Percentiles rank a stretch among this genome's conserved stretches.
Conservation (phyloP, 768 basidiomycete species). For the Leccinum ochraceum region DNA sequence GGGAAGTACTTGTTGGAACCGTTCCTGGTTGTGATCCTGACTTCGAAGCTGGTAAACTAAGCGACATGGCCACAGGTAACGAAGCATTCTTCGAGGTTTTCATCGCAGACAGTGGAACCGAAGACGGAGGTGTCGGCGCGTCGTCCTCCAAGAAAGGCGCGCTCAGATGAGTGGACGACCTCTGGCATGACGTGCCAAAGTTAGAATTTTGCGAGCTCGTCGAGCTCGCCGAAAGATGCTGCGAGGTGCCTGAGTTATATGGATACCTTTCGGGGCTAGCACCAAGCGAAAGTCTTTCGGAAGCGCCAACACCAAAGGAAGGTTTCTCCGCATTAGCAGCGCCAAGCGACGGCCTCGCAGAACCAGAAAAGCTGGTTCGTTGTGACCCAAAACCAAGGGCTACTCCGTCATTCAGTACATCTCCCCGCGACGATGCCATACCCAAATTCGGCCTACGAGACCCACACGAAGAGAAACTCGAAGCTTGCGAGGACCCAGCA, state of each 20-base stretch:
- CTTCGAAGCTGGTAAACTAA: slow-evolving; percentile 17
- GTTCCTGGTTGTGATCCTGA: slow-evolving; percentile 11
- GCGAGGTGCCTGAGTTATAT: slow-evolving; percentile 15
- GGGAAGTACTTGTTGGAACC: slow-evolving; percentile 11
- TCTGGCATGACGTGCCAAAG: slow-evolving; percentile 16
- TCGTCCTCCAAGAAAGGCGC: slow-evolving; percentile 24
- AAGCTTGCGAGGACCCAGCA: slow-evolving; percentile 30
- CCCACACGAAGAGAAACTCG: slow-evolving; percentile 26
- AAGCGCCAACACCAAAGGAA: slow-evolving; percentile 10
- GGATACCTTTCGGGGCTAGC: slow-evolving; percentile 14
- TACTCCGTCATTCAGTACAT: slow-evolving; percentile 18
- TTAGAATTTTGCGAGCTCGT: slow-evolving; percentile 9
- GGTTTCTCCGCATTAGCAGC: slow-evolving; percentile 18
- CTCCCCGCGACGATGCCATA: slow-evolving; percentile 21
- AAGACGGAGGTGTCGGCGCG: slow-evolving; percentile 6
- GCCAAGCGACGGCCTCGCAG: slow-evolving; percentile 21
- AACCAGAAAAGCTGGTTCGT: slow-evolving; percentile 23
- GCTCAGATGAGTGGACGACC: background rate
- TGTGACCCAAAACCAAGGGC: slow-evolving; percentile 22
- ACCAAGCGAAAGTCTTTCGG: slow-evolving; percentile 24
- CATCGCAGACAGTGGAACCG: slow-evolving; percentile 5
- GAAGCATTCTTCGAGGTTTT: slow-evolving; percentile 8
- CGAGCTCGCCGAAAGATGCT: slow-evolving; percentile 10
- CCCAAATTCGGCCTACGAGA: slow-evolving; percentile 27
- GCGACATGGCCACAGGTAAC: slow-evolving; percentile 19